Evolutionary conservation across 108 stramenopile genomes (phyloP), one percentile per base, ranked within the genome.

Genomic region (Phaeodactylum tricornutum): DNA sequence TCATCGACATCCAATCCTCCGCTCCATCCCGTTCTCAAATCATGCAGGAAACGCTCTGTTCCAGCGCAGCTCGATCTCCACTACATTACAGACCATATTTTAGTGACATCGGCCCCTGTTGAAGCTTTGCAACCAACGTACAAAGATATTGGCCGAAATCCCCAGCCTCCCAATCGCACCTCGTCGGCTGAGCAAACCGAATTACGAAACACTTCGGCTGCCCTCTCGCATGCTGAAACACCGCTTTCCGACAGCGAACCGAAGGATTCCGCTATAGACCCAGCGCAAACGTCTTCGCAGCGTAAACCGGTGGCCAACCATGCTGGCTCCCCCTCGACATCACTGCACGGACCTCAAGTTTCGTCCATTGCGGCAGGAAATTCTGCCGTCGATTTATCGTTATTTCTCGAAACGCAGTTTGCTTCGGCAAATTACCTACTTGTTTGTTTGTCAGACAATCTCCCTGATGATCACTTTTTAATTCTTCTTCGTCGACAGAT

Each of bases 401-500:
- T 64, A 4, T 85, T 61, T 57, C 42, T 85, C 36, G 69, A 81
- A 25, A 47, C 51, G 34, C 66, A 60, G 1, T 75, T 81, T 52
- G 56, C 61, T 1, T 46, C 47, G 38, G 37, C 52, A 33, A 55
- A 72, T 48, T 79, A 71, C 43, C 49, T 81, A 20, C 32, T 77
- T 21, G 65, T 85, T 29, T 67, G 66, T 40, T 55, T 85, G 1
- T 57, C 66, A 1, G 71, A 77, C 39, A 69, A 70, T 14, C 52
- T 43, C 31, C 62, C 72, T 1, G 76, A 78, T 50, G 74, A 79
- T 50, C 36, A 62, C 23, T 63, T 61, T 1, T 47, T 79, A 17
- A 53, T 69, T 23, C 57, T 76, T n/a, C 54, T 82, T 11, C 63
- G 66, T 17, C 35, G 77, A 40, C 80, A 82, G 49, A 66, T 82